Base-by-base conservation (phyloP, 257 asterid species). In the Solanum chmielewskii region DNA sequence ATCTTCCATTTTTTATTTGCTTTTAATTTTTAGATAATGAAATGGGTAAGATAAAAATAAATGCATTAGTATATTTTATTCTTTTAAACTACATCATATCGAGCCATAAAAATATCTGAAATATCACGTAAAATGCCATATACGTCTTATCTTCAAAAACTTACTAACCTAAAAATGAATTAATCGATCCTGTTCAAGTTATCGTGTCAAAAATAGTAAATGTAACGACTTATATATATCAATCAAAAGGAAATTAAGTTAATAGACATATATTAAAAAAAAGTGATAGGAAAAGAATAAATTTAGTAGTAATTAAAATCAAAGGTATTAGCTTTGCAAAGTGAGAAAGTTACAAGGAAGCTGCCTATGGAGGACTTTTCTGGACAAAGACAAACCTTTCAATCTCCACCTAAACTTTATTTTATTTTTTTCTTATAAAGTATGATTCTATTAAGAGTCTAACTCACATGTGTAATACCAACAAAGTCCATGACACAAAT, bases 401-500 rank as follows among this genome's bases (percentile, higher is more conserved):
- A 76, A 49, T 52, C 44, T 42, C 76, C 29, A 44, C 86, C 37
- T 16, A 84, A 74, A 39, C 23, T 44, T 39, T 73, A 42, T 83
- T 31, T 41, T 37, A 1, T 1, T 59, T 35, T n/a, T 33, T 69
- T 31, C 4, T 31, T 42, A 42, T 23, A 62, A 42, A 39, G 31
- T 84, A 37, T 70, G 87, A 80, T 64, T 88, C 81, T 82, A 78
- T 84, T 84, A 83, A 16, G 52, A 13, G 76, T 90, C 91, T 42
- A 39, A 69, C 41, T 68, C 89, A 83, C 80, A 80, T 80, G 64
- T 87, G 78, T 25, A 60, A 70, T 70, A 70, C 77, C 18, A 77
- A 42, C 75, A 25, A 86, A 78, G 87, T 88, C 90, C 68, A 82
- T 81, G 25, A 68, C 78, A 44, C 10, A 84, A 9, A 87, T 62